These are phyloP conservation scores for Aureobasidium namibiae DNA, from an alignment of 2,329 filamentous ascomycete genomes.

Conservation along the genomic window DNA sequence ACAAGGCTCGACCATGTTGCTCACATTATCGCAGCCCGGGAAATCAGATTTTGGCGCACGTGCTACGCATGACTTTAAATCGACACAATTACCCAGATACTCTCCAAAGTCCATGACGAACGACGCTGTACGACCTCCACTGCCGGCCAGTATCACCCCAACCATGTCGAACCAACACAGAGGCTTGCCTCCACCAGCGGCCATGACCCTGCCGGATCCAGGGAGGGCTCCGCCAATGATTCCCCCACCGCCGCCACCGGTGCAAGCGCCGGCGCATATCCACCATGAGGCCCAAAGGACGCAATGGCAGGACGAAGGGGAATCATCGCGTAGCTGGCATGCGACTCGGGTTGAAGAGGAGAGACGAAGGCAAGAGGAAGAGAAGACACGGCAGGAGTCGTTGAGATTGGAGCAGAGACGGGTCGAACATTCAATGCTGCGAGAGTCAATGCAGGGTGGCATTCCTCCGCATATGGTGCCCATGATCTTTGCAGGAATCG, in stretches of 20 bases:
- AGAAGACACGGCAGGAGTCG: conserved; percentile 44
- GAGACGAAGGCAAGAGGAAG: conserved; percentile 45
- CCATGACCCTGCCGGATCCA: conserved; percentile 44
- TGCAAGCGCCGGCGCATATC: conserved; percentile 17
- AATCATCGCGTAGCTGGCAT: conserved; percentile 45
- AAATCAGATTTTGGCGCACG: conserved; percentile 41
- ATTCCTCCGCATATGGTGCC: conserved; percentile 45
- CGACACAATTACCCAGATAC: conserved; percentile 33
- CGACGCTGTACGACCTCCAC: conserved; percentile 31
- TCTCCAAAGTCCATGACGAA: conserved; percentile 31
- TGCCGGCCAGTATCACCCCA: conserved; percentile 34
- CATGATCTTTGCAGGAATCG: conserved; percentile 46
- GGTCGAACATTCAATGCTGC: conserved; percentile 45
- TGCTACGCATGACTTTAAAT: conserved; percentile 40
- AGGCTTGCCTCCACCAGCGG: conserved; percentile 45
- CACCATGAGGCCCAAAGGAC: background rate
- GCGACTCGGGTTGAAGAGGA: conserved; percentile 44
- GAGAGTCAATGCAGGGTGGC: conserved; percentile 44
- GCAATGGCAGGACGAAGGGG: conserved; percentile 37
- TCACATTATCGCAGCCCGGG: conserved; percentile 42
- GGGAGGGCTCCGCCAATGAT: conserved; percentile 28
- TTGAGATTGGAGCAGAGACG: conserved; percentile 43
- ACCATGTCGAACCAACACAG: conserved; percentile 45
- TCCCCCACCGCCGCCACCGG: conserved; percentile 25
- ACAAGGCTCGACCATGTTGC: conserved; percentile 33